A percentile compares a stretch with the other conserved stretches of the same genome.
Evolutionary conservation across 2,329 filamentous ascomycete species (phyloP).

Genomic region (Dothidotthia symphoricarpi): DNA sequence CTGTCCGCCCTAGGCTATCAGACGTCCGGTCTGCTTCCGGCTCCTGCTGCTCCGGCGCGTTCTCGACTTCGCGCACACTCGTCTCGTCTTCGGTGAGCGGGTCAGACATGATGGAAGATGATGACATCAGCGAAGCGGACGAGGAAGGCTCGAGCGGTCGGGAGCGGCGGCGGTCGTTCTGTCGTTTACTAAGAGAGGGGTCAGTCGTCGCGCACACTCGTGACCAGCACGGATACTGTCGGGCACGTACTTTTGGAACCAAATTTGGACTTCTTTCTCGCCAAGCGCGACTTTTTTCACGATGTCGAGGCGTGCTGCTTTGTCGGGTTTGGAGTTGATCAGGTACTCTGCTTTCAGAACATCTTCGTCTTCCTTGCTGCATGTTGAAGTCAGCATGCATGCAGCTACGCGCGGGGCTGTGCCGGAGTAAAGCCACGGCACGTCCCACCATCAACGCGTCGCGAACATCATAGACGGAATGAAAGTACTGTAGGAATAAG

Average conservation of each 20-base stretch:
- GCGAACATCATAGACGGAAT: constrained; percentile 16
- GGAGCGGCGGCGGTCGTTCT: constrained; percentile 88
- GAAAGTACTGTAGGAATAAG: constrained; percentile 11
- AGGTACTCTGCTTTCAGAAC: constrained; percentile 84
- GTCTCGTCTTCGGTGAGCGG: constrained; percentile 33
- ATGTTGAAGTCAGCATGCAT: constrained; percentile 28
- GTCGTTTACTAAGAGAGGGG: constrained; percentile 63
- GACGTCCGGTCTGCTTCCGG: constrained; percentile 18
- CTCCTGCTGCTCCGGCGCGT: constrained; percentile 15
- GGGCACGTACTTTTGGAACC: constrained; percentile 30
- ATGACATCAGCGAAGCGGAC: constrained; percentile 36
- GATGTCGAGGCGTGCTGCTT: constrained; percentile 78
- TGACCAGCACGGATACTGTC: constrained; percentile 24
- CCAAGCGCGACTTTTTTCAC: constrained; percentile 82
- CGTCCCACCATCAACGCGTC: constrained; percentile 29
- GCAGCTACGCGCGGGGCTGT: constrained; percentile 17
- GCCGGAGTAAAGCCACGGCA: constrained; percentile 16
- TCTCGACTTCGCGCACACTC: constrained; percentile 21
- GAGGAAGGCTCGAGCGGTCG: constrained; percentile 61
- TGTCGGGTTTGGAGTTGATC: constrained; percentile 86
- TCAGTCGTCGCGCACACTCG: constrained; percentile 33
- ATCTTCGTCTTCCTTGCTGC: constrained; percentile 70
- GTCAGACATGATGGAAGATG: constrained; percentile 39
- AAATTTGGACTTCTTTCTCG: constrained; percentile 94
- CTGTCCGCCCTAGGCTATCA: constrained; percentile 19